Conservation (phyloP, 2,329 filamentous ascomycete species). For the Claviceps spartinae region DNA sequence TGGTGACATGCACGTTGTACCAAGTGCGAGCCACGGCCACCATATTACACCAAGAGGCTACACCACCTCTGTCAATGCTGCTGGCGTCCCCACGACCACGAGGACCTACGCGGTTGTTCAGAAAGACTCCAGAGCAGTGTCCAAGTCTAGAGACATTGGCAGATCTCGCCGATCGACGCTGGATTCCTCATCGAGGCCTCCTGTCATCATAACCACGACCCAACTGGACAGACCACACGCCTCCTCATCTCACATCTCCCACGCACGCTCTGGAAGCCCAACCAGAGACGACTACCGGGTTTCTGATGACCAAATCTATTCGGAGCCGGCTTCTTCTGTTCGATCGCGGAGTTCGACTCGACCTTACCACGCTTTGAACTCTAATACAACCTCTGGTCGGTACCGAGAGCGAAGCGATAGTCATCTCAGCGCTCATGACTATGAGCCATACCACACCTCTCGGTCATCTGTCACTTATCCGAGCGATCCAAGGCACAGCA, state of each 20-base stretch:
- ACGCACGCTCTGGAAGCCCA: conserved; percentile 29
- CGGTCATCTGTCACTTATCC: conserved; percentile 34
- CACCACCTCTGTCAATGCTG: conserved; percentile 20
- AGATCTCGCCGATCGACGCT: conserved; percentile 38
- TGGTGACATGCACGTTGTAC: conserved; percentile 41
- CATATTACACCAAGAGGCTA: conserved; percentile 22
- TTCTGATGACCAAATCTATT: conserved; percentile 38
- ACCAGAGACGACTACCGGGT: conserved; percentile 36
- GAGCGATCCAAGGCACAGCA: conserved; percentile 28
- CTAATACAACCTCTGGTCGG: conserved; percentile 37
- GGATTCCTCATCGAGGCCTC: conserved; percentile 35
- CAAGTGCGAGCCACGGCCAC: conserved; percentile 23
- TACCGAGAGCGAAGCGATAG: conserved; percentile 36
- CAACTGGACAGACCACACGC: conserved; percentile 29
- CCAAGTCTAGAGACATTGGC: conserved; percentile 33
- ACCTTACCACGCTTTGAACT: conserved; percentile 34
- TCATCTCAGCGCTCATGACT: conserved; percentile 23
- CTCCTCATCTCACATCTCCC: conserved; percentile 24
- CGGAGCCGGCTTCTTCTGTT: conserved; percentile 44
- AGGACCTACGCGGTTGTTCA: conserved; percentile 42
- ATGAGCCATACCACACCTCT: conserved; percentile 33
- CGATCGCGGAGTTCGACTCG: conserved; percentile 35
- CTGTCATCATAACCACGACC: conserved; percentile 44
- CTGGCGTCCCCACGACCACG: conserved; percentile 28
- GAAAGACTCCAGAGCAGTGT: conserved; percentile 34